These are phyloP conservation scores for Euphorbia tirucalli DNA, from an alignment of 345 rosid species.

Conservation along the genomic window DNA sequence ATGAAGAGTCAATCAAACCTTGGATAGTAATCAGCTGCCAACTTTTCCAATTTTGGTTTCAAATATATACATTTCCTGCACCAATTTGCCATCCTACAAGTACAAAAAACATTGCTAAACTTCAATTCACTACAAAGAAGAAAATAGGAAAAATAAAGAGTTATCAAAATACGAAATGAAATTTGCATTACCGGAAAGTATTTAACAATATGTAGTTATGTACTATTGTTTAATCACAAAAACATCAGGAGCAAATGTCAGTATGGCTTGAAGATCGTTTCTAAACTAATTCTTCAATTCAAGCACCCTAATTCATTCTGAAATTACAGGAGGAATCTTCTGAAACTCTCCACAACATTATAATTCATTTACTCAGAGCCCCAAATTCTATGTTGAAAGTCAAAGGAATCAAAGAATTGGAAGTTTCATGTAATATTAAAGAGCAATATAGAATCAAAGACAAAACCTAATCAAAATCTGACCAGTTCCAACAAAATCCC, in stretches of 20 bases:
- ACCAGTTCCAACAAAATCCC: not conserved
- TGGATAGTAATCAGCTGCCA: slow-evolving; percentile 81
- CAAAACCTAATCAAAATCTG: not conserved
- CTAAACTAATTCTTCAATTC: not conserved
- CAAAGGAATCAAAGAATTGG: too few species aligned
- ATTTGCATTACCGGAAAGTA: not conserved
- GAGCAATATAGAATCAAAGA: not conserved
- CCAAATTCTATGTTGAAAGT: too few species aligned
- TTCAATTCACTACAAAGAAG: slow-evolving; percentile 4
- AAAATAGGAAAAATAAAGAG: not conserved
- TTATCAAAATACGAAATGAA: not conserved
- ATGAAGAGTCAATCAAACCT: slow-evolving; percentile 45
- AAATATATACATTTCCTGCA: slow-evolving; percentile 91
- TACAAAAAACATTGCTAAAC: slow-evolving; percentile 23
- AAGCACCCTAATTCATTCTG: not conserved
- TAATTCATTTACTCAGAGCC: too few species aligned
- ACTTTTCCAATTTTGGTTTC: slow-evolving; percentile 81
- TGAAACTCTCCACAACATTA: too few species aligned
- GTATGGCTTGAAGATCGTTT: not conserved
- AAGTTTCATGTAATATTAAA: not conserved
- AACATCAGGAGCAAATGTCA: not conserved
- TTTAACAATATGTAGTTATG: not conserved
- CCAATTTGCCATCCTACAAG: slow-evolving; percentile 93
- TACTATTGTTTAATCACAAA: not conserved
- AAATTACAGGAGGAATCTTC: not conserved